These are phyloP conservation scores for Elongisporangium undulatum DNA, from an alignment of 352 stramenopile species.

Conservation along the genomic window DNA sequence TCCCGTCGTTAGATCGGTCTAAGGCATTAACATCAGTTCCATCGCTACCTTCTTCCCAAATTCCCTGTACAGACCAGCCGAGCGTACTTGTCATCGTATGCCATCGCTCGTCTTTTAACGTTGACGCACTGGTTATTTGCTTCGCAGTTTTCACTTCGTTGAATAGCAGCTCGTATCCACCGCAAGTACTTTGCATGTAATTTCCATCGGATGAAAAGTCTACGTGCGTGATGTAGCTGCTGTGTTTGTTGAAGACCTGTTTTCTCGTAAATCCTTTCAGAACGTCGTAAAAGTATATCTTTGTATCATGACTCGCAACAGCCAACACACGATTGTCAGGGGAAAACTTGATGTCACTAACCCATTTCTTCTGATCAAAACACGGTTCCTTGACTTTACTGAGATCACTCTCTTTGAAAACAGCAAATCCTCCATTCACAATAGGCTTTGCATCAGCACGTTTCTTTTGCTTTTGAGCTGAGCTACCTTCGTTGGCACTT, in stretches of 20 bases:
- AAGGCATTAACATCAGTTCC: constrained; percentile 82
- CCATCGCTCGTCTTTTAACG: constrained; percentile 88
- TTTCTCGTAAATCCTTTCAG: constrained; percentile 65
- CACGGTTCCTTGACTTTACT: constrained; percentile 37
- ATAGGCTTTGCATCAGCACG: constrained; percentile 13
- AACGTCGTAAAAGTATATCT: constrained; percentile 73
- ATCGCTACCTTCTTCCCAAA: constrained; percentile 71
- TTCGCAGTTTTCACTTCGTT: constrained; percentile 66
- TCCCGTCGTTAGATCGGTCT: constrained; percentile 58
- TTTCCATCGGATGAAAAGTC: constrained; percentile 73
- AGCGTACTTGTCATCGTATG: constrained; percentile 86
- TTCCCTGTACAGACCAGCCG: constrained; percentile 90
- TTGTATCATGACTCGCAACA: constrained; percentile 67
- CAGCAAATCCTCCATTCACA: constrained; percentile 41
- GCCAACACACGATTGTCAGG: constrained; percentile 51
- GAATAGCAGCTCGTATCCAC: constrained; percentile 88
- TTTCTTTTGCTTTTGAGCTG: constrained; percentile 18
- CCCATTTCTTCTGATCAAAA: constrained; percentile 61
- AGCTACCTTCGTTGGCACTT: constrained; percentile 7
- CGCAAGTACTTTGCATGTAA: constrained; percentile 68
- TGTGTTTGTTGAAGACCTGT: constrained; percentile 77
- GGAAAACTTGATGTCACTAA: constrained; percentile 72
- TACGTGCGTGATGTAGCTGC: constrained; percentile 70
- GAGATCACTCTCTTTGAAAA: constrained; percentile 52
- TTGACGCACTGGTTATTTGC: constrained; percentile 73